These are phyloP conservation scores for Phytophthora pluvialis DNA, from an alignment of 352 stramenopile genomes.

Conservation along the genomic window DNA sequence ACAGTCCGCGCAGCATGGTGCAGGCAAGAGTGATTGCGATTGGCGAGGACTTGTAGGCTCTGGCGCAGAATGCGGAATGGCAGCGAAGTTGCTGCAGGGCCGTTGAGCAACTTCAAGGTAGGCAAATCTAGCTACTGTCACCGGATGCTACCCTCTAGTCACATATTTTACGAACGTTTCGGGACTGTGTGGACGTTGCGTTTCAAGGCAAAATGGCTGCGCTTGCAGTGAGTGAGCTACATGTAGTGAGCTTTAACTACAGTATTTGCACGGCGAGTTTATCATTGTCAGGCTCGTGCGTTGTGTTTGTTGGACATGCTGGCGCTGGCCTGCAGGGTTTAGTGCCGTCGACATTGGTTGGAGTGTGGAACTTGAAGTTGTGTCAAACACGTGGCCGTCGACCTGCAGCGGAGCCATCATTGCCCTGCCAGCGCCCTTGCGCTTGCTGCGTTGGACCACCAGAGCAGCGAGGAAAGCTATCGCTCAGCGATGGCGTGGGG, in stretches of 20 bases:
- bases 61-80: slow-evolving; percentile 33
- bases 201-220: slow-evolving; percentile 23
- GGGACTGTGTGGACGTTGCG: slow-evolving; percentile 22
- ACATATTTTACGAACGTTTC: not conserved
- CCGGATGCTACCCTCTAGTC: slow-evolving; percentile 10
- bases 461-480: no score
- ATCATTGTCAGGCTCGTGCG: not conserved
- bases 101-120: slow-evolving; percentile 32
- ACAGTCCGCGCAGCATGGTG: slow-evolving; percentile 21
- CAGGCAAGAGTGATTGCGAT: slow-evolving; percentile 16
- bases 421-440: no score
- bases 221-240: not conserved
- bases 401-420: not conserved
- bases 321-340: no score
- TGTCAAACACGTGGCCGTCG: slow-evolving; percentile 8
- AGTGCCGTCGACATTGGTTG: slow-evolving; percentile 23
- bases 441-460: no score
- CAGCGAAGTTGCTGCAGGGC: not conserved
- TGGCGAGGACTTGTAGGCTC: not conserved
- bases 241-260: slow-evolving; percentile 4
- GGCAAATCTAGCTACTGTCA: slow-evolving; percentile 11
- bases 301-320: not conserved
- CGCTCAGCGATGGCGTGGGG: no score
- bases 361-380: slow-evolving; percentile 38
- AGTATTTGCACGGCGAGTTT: slow-evolving; percentile 8